A percentile compares a stretch with the other conserved stretches of the same genome.
phyloP scores from a whole-genome alignment of 2,329 filamentous ascomycete species.

The Fusarium robinianum region DNA sequence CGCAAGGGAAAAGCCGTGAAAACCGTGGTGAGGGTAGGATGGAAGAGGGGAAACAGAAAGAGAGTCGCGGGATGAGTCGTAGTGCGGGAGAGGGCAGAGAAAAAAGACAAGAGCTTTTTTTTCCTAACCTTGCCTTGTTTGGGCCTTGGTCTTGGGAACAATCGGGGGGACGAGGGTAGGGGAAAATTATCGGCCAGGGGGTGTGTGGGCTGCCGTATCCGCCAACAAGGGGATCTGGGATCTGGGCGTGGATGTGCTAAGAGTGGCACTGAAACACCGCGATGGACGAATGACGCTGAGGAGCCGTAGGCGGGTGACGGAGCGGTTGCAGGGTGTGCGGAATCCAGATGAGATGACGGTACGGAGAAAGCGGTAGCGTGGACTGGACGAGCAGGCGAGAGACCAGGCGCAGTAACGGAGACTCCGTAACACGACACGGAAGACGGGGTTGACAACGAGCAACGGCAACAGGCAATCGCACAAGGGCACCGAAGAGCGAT shows the following conservation, averaged over 20 bases:
- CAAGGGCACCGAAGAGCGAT: conserved; percentile 21
- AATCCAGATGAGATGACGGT: conserved; percentile 36
- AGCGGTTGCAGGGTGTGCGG: conserved; percentile 35
- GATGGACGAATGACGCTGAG: conserved; percentile 37
- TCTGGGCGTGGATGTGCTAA: conserved; percentile 35
- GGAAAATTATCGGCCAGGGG: conserved; percentile 40
- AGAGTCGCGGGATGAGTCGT: conserved; percentile 43
- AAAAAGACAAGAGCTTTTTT: conserved; percentile 45
- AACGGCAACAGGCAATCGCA: conserved; percentile 15
- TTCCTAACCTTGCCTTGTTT: conserved; percentile 41
- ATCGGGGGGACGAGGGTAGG: conserved; percentile 42
- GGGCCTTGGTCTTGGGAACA: conserved; percentile 40
- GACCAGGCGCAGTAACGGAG: conserved; percentile 33
- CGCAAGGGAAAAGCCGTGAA: conserved; percentile 53
- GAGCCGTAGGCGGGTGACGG: conserved; percentile 33
- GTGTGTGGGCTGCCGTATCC: conserved; percentile 39
- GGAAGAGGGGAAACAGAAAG: conserved; percentile 42
- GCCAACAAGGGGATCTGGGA: conserved; percentile 40
- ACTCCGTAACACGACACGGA: conserved; percentile 27
- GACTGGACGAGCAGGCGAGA: conserved; percentile 22
- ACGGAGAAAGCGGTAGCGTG: conserved; percentile 34
- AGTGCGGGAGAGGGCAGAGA: conserved; percentile 37
- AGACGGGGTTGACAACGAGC: conserved; percentile 25
- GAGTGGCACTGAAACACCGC: conserved; percentile 40
- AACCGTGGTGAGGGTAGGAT: conserved; percentile 45